Evolutionary conservation across 768 basidiomycete genomes (phyloP), one percentile per base, ranked within the genome.

Genomic region (Pleurotus pulmonarius): DNA sequence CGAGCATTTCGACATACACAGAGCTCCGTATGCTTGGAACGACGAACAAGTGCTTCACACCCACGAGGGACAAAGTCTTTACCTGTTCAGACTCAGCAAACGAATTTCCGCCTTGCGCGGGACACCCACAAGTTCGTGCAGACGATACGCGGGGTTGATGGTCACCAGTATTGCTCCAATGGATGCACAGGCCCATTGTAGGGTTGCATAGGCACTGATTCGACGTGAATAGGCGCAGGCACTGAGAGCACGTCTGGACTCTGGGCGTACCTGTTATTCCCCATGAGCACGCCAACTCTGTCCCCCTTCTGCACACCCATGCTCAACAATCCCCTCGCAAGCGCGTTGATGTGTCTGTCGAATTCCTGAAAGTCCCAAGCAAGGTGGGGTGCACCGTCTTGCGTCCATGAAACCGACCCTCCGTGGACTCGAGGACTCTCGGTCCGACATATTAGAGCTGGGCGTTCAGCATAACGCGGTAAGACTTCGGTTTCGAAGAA

Each of bases 131-230:
- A 93, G 75, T 65, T 94, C 91, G 34, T 78, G 75, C 5, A 84
- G 61, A 24, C 86, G 82, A 65, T 90, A 92, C 0, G 90, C 88
- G 2, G 91, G 92, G 61, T 94, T 94, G 46, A 93, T 75, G 6
- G 91, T 92, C 18, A 89, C 90, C 37, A 92, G 70, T 54, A 92
- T 83, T 11, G 88, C 90, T n/a, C 91, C 91, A 57, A 92, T 78
- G 49, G 82, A 83, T n/a, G 90, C 88, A 57, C 87, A 89, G 3
- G 91, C 91, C 91, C 90, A 92, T 62, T 94, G 91, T 20, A 92
- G 70, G 73, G 81, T 76, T 0, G 90, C 90, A 66, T 94, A 94
- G 15, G 88, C 76, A 64, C 90, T 92, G 55, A 26, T 47, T 5
- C 20, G 29, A 18, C 3, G 26, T 16, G 37, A 47, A 5, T 11